These are phyloP conservation scores for Carex cristatella DNA, from an alignment of 176 grass and related monocot species.

Conservation along the genomic window DNA sequence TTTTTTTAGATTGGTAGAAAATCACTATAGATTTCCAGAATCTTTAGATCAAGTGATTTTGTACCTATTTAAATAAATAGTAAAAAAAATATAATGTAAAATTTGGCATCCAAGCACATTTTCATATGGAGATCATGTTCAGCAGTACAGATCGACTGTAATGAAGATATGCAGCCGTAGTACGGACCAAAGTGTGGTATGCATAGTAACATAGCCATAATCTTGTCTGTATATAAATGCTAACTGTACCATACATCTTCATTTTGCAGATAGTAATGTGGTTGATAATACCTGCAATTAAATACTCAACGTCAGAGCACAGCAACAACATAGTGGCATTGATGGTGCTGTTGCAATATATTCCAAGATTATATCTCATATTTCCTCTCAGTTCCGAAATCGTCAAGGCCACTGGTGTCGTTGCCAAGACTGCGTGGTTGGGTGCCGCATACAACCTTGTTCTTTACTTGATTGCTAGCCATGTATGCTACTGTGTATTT, in stretches of 20 bases:
- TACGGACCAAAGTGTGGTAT: too few relatives aligned
- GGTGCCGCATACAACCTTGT: slow-evolving; percentile 93
- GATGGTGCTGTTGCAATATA: slow-evolving; percentile 84
- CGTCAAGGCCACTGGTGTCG: slow-evolving; percentile 81
- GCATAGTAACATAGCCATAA: too few relatives aligned
- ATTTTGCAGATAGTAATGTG: slow-evolving; percentile 78
- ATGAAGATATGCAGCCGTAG: too few relatives aligned
- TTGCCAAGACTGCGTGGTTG: slow-evolving; percentile 89
- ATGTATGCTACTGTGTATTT: slow-evolving; percentile 44
- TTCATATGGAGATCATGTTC: too few relatives aligned
- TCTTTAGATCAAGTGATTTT: too few relatives aligned
- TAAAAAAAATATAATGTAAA: too few relatives aligned
- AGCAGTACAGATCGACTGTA: too few relatives aligned
- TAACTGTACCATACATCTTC: slow-evolving; percentile 18
- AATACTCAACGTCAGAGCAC: slow-evolving; percentile 66
- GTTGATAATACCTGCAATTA: slow-evolving; percentile 80
- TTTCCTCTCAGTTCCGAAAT: slow-evolving; percentile 90
- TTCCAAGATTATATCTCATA: slow-evolving; percentile 97
- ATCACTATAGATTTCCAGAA: too few relatives aligned
- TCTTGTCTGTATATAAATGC: not conserved
- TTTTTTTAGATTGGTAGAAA: too few relatives aligned
- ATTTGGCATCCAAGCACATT: too few relatives aligned
- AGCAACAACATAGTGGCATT: slow-evolving; percentile 89
- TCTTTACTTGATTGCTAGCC: slow-evolving; percentile 97
- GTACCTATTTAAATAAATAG: too few relatives aligned